Percentiles rank a stretch among this genome's conserved stretches.
phyloP scores from a whole-genome alignment of 1,284 basidiomycete species.

The Tausonia pullulans region DNA sequence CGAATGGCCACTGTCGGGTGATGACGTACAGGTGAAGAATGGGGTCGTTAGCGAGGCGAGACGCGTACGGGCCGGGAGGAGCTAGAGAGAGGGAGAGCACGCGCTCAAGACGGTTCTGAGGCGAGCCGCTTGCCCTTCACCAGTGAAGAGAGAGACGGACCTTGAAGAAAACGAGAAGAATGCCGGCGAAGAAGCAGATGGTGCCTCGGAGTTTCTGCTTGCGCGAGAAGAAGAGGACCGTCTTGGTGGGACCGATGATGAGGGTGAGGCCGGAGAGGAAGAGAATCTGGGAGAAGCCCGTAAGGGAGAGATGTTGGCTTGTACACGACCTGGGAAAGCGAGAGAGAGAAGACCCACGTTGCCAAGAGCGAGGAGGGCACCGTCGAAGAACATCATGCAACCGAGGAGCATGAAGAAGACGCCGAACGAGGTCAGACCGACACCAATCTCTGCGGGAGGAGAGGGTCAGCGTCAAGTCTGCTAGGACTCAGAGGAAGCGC shows the following conservation, averaged over 20 bases:
- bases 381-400: conserved; percentile 93
- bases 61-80: background rate
- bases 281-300: conserved; percentile 53
- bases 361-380: conserved; percentile 88
- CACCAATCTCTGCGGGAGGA: conserved; percentile 65
- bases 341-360: conserved; percentile 51
- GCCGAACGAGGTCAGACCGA: conserved; percentile 95
- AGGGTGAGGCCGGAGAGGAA: conserved; percentile 85
- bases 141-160: conserved; percentile 32
- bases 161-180: conserved; percentile 58
- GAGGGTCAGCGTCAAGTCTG: background rate
- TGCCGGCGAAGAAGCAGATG: conserved; percentile 77
- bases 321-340: background rate
- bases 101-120: too few relatives aligned
- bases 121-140: too few relatives aligned
- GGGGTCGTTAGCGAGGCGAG: background rate
- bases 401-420: conserved; percentile 92
- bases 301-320: background rate
- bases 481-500: background rate
- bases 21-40: conserved; percentile 36
- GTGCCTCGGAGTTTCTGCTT: conserved; percentile 95
- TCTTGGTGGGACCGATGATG: conserved; percentile 91
- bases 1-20: conserved; percentile 75
- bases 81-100: too few relatives aligned
- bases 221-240: conserved; percentile 95